These are phyloP conservation scores for Colletotrichum higginsianum DNA, from an alignment of 2,329 filamentous ascomycete species.

Conservation along the genomic window DNA sequence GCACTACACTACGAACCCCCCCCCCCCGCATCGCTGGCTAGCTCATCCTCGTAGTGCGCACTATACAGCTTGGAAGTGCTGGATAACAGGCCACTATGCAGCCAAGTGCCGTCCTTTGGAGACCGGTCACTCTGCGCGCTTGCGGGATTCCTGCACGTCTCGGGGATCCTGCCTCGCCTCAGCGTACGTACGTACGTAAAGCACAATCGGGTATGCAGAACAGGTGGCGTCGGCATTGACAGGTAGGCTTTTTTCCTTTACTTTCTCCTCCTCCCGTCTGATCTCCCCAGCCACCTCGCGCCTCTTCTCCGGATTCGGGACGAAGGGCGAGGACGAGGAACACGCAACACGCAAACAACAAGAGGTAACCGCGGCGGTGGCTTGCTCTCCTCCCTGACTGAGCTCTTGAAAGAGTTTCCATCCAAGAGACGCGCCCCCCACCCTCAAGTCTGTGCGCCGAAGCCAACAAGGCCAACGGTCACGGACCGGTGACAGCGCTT, in stretches of 20 bases:
- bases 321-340: neutral
- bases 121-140: neutral
- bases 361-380: constrained; percentile 22
- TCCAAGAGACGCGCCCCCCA: neutral
- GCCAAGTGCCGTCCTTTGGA: neutral
- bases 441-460: constrained; percentile 32
- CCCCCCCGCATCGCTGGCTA: constrained; percentile 2
- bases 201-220: neutral
- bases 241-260: neutral
- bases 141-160: constrained; percentile 19
- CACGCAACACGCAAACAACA: no score
- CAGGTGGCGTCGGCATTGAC: constrained; percentile 15
- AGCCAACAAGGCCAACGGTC: constrained; percentile 4
- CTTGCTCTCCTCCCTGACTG: neutral
- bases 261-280: neutral
- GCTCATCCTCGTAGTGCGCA: neutral
- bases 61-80: neutral
- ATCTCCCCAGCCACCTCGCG: constrained; percentile 18
- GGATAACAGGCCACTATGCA: neutral
- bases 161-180: neutral
- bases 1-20: constrained; percentile 6
- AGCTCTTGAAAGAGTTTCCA: neutral
- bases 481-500: neutral
- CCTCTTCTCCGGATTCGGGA: constrained; percentile 7
- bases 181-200: constrained; percentile 1